phyloP scores from a whole-genome alignment of 2,329 filamentous ascomycete species.

The Nakataea oryzae region DNA sequence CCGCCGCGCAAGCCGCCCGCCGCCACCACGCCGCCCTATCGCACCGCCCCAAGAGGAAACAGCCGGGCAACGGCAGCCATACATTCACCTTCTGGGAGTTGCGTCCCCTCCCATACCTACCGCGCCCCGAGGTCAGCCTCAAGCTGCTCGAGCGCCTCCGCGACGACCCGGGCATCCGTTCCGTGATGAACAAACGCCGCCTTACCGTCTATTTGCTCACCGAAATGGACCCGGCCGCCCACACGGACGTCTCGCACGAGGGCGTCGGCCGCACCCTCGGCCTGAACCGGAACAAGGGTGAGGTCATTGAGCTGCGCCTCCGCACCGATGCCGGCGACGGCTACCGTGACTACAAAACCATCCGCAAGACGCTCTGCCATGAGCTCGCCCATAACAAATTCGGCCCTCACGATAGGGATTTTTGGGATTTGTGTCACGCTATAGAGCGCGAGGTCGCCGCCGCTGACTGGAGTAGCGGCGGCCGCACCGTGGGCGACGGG shows the following conservation, averaged over 20 bases:
- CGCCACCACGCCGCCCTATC: slow-evolving; percentile 6
- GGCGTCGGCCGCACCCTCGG: slow-evolving; percentile 68
- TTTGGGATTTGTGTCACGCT: slow-evolving; percentile 80
- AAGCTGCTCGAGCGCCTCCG: slow-evolving; percentile 66
- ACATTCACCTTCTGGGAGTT: slow-evolving; percentile 73
- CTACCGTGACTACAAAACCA: slow-evolving; percentile 84
- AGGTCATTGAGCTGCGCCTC: slow-evolving; percentile 82
- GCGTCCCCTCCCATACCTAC: slow-evolving; percentile 66
- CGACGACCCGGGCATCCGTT: slow-evolving; percentile 75
- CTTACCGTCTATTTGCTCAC: slow-evolving; percentile 81
- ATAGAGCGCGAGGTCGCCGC: slow-evolving; percentile 80
- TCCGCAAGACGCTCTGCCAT: slow-evolving; percentile 86
- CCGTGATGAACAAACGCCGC: slow-evolving; percentile 72
- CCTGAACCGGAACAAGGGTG: slow-evolving; percentile 75
- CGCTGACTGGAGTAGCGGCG: slow-evolving; percentile 68
- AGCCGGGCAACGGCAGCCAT: slow-evolving; percentile 35
- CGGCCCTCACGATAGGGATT: slow-evolving; percentile 71
- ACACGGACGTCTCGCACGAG: slow-evolving; percentile 65
- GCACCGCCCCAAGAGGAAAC: slow-evolving; percentile 16
- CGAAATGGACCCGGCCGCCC: slow-evolving; percentile 84
- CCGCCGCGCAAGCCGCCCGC: slow-evolving; percentile 3
- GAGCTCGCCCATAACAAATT: slow-evolving; percentile 90
- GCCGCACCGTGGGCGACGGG: slow-evolving; percentile 54
- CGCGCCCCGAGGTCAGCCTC: slow-evolving; percentile 60
- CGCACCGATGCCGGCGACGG: slow-evolving; percentile 93